Percentiles rank a stretch among this genome's conserved stretches.
Evolutionary conservation across 2,329 filamentous ascomycete species (phyloP).

Genomic region (Cladosporium oxysporum): DNA sequence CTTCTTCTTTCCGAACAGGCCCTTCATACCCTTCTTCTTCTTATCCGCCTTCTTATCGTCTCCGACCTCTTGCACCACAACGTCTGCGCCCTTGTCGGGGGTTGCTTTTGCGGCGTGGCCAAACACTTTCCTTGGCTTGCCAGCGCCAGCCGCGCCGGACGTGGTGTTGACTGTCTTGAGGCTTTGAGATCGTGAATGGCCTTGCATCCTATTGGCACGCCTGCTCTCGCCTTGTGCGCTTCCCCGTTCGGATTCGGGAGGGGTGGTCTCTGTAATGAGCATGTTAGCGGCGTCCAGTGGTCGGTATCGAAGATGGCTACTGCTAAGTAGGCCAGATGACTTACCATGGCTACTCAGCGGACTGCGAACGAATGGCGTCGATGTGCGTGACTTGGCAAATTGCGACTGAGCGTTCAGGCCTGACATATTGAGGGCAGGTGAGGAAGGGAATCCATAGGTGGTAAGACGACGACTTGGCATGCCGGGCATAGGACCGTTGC

Average conservation of each 20-base stretch:
- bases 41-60: constrained; percentile 22
- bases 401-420: neutral
- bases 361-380: constrained; percentile 23
- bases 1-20: constrained; percentile 30
- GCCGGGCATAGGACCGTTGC: neutral
- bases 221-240: neutral
- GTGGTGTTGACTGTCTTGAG: constrained; percentile 9
- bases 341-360: constrained; percentile 32
- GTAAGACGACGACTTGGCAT: constrained; percentile 10
- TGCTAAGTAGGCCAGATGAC: neutral
- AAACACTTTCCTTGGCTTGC: constrained; percentile 32
- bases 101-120: constrained; percentile 30
- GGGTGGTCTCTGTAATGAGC: constrained; percentile 26
- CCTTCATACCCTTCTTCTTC: constrained; percentile 34
- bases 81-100: neutral
- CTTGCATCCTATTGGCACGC: neutral
- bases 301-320: neutral
- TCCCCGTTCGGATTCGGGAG: constrained; percentile 12
- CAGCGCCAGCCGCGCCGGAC: constrained; percentile 15
- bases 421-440: neutral
- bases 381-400: neutral
- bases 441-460: neutral
- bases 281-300: neutral
- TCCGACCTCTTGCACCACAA: neutral
- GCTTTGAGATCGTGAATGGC: constrained; percentile 2